A percentile compares a stretch with the other conserved stretches of the same genome.
phyloP scores from a whole-genome alignment of 2,329 filamentous ascomycete species.

The Exutisphaerella laricina region DNA sequence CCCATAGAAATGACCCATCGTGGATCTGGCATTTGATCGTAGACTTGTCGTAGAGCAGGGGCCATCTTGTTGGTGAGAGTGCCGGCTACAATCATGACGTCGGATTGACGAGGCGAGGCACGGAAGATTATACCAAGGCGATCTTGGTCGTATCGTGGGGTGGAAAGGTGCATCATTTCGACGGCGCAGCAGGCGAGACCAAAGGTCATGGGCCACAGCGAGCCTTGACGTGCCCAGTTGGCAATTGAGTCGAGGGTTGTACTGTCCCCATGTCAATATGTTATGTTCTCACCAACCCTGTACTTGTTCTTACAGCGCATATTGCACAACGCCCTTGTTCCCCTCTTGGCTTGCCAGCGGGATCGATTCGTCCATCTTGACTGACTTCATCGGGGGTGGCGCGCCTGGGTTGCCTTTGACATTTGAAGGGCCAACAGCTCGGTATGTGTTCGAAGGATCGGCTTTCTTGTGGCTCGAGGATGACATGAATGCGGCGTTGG shows the following conservation, averaged over 20 bases:
- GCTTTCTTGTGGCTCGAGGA: conserved; percentile 61
- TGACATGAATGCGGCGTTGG: conserved; percentile 57
- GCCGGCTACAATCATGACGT: conserved; percentile 90
- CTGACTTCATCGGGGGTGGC: conserved; percentile 46
- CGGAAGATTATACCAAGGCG: conserved; percentile 86
- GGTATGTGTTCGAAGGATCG: conserved; percentile 37
- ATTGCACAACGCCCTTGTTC: conserved; percentile 76
- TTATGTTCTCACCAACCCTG: not conserved
- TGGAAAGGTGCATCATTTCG: conserved; percentile 90
- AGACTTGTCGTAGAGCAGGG: conserved; percentile 77
- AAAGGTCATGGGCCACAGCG: conserved; percentile 85
- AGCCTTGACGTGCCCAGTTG: conserved; percentile 81
- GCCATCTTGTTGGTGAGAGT: conserved; percentile 97
- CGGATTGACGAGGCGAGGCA: conserved; percentile 78
- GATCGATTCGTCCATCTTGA: conserved; percentile 60
- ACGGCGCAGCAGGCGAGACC: conserved; percentile 83
- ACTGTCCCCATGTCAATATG: conserved; percentile 40
- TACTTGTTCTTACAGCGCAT: conserved; percentile 64
- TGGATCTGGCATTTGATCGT: conserved; percentile 90
- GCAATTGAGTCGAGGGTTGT: conserved; percentile 72
- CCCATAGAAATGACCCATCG: conserved; percentile 81
- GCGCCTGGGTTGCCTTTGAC: conserved; percentile 51
- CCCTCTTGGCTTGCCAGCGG: conserved; percentile 70
- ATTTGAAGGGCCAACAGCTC: conserved; percentile 30
- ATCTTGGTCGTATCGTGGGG: conserved; percentile 84